Evolutionary conservation across 345 rosid species (phyloP), one percentile per base, ranked within the genome.

Genomic region (Xanthoceras sorbifolium): DNA sequence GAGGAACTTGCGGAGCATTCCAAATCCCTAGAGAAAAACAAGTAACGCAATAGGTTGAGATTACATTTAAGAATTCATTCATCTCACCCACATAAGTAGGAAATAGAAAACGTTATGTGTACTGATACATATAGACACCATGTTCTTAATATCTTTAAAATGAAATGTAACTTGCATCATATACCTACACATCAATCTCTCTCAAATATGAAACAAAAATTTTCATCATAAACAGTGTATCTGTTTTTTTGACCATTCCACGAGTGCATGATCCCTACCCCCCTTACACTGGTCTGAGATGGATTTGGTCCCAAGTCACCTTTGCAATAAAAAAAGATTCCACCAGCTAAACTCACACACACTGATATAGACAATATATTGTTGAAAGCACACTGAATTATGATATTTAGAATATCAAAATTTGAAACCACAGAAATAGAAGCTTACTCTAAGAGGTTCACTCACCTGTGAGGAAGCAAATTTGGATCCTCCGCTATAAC

Each of bases 1-100:
- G 97, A 92, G 34, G 95, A 87, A 78, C 90, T 88, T 69, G 82
- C 93, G 2, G 95, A 86, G 84, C 95, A 89, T 40, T 91, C 92
- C 7, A 87, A 82, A 79, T 91, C 97, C 89, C 95, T 92, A 65
- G 20, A 77, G 34, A 64, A 60, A 76, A n/a, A 69, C 40, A 72
- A 61, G 50, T 67, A 65, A 40, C 29, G 52, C 31, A 64, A 32
- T 31, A 46, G 28, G 3, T 48, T 64, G 62, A 64, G 9, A 74
- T 48, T 42, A 57, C 60, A 64, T 61, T 38, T 10, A 38, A 17
- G 17, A 63, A 20, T 14, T 50, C 54, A 61, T 46, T 54, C 31
- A 31, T 22, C 68, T 52, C 12, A 68, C 8, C 0, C 11, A 20
- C 5, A 36, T 8, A 22, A 25, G 10, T 36, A 52, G 8, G 48